Conservation (phyloP, 2,329 filamentous ascomycete species). For the Atkinsonella hypoxylon region DNA sequence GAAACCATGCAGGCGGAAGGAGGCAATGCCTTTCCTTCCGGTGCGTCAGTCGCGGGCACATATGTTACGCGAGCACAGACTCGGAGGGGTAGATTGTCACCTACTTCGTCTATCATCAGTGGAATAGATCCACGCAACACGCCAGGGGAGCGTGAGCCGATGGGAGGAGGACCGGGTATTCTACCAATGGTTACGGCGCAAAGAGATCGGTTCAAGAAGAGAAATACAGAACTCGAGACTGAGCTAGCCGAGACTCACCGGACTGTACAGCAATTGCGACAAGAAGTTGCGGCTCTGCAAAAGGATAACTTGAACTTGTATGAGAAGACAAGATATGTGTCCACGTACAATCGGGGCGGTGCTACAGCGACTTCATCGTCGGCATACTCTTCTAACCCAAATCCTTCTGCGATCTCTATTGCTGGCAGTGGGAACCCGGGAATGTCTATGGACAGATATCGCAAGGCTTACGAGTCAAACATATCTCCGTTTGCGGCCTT, state of each 20-base stretch:
- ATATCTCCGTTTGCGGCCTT: constrained; percentile 95
- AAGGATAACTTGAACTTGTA: constrained; percentile 94
- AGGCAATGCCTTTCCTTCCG: constrained; percentile 73
- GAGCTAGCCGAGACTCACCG: constrained; percentile 78
- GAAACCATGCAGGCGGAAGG: constrained; percentile 77
- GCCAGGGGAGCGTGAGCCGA: constrained; percentile 43
- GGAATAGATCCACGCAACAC: constrained; percentile 65
- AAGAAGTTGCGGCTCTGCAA: constrained; percentile 84
- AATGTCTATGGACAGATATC: constrained; percentile 70
- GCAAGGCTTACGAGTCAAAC: constrained; percentile 86
- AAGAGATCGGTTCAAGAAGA: constrained; percentile 95
- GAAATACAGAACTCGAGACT: constrained; percentile 79
- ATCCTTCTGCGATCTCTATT: constrained; percentile 57
- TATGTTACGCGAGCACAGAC: constrained; percentile 56
- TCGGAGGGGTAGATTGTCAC: constrained; percentile 64
- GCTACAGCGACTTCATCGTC: constrained; percentile 49
- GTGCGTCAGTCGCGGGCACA: constrained; percentile 85
- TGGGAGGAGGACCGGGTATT: constrained; percentile 72
- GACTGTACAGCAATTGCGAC: constrained; percentile 71
- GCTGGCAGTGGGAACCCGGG: constrained; percentile 45
- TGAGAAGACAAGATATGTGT: constrained; percentile 94
- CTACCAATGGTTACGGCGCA: constrained; percentile 97
- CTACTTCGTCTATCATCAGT: constrained; percentile 95
- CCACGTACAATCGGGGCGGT: constrained; percentile 71
- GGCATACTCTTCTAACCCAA: constrained; percentile 59